Conservation (phyloP, 129 eudicot species). For the Arctium lappa region DNA sequence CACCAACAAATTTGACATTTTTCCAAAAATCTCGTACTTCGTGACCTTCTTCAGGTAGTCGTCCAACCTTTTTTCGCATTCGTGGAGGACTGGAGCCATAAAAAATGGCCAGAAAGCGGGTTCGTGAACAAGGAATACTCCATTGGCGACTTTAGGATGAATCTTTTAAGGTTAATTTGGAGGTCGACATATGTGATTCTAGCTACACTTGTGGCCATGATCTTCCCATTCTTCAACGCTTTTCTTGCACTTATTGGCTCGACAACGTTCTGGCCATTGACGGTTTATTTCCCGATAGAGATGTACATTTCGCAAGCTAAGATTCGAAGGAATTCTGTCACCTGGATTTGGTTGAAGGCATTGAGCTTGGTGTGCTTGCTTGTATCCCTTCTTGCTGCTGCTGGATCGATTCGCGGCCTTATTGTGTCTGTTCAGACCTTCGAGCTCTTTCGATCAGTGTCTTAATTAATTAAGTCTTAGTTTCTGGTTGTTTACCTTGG, state of each 20-base stretch:
- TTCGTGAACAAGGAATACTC: slow-evolving; percentile 37
- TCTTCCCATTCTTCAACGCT: slow-evolving; percentile 66
- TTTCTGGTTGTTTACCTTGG: background rate
- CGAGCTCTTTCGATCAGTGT: slow-evolving; percentile 38
- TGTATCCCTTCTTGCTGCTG: slow-evolving; percentile 51
- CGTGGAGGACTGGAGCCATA: slow-evolving; percentile 40
- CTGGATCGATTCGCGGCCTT: slow-evolving; percentile 57
- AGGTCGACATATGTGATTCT: slow-evolving; percentile 52
- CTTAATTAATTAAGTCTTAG: slow-evolving; percentile 7
- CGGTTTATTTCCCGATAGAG: slow-evolving; percentile 40
- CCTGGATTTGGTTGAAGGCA: slow-evolving; percentile 44
- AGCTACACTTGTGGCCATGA: slow-evolving; percentile 43
- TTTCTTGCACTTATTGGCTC: slow-evolving; percentile 66
- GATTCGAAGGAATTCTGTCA: slow-evolving; percentile 32
- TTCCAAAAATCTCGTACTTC: background rate
- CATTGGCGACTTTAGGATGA: slow-evolving; percentile 29
- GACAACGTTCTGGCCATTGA: slow-evolving; percentile 51
- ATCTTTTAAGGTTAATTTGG: slow-evolving; percentile 51
- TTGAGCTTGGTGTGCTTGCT: slow-evolving; percentile 42
- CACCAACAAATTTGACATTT: background rate
- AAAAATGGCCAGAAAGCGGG: slow-evolving; percentile 46
- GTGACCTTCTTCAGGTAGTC: slow-evolving; percentile 32
- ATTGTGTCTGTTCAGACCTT: slow-evolving; percentile 21
- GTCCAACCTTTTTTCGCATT: slow-evolving; percentile 52
- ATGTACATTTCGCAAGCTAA: slow-evolving; percentile 52